Evolutionary conservation across 371 early-diverging fungal species (phyloP).

Genomic region (Fennellomyces sp.): DNA sequence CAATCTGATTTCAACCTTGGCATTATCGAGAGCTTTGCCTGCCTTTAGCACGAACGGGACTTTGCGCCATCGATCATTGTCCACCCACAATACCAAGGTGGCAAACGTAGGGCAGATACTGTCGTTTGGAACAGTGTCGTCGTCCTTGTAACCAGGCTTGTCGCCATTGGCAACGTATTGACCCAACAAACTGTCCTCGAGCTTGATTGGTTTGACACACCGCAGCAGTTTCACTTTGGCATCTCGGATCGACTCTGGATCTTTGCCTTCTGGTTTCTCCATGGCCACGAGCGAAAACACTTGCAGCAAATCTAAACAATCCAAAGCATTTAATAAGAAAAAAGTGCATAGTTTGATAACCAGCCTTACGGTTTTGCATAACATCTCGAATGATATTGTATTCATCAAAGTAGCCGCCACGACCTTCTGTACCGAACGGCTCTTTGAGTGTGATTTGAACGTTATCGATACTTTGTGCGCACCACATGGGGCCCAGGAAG

Average conservation of each 20-base stretch:
- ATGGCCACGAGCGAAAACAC: constrained; percentile 92
- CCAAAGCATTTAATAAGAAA: too few species aligned
- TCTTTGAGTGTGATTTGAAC: constrained; percentile 98
- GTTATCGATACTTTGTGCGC: constrained; percentile 83
- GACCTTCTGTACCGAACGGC: constrained; percentile 95
- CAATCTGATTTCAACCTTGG: constrained; percentile 92
- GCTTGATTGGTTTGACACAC: constrained; percentile 73
- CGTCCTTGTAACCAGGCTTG: constrained; percentile 90
- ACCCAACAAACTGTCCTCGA: constrained; percentile 85
- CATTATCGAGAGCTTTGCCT: constrained; percentile 94
- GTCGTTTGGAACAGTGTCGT: constrained; percentile 80
- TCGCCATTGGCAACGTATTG: constrained; percentile 85
- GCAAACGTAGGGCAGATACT: constrained; percentile 94
- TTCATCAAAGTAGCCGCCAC: constrained; percentile 99
- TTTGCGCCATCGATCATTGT: constrained; percentile 96
- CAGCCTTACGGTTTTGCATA: constrained; percentile 96
- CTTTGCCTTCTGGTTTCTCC: constrained; percentile 84
- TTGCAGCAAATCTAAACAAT: constrained; percentile 87
- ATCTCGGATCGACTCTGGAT: constrained; percentile 91
- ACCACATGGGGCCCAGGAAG: constrained; percentile 91
- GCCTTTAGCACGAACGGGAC: constrained; percentile 97
- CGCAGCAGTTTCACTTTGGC: constrained; percentile 91
- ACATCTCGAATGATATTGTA: constrained; percentile 99
- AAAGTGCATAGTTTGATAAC: too few species aligned
- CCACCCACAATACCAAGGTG: constrained; percentile 79